phyloP scores from a whole-genome alignment of 768 basidiomycete genomes.

The Saitozyma podzolica region DNA sequence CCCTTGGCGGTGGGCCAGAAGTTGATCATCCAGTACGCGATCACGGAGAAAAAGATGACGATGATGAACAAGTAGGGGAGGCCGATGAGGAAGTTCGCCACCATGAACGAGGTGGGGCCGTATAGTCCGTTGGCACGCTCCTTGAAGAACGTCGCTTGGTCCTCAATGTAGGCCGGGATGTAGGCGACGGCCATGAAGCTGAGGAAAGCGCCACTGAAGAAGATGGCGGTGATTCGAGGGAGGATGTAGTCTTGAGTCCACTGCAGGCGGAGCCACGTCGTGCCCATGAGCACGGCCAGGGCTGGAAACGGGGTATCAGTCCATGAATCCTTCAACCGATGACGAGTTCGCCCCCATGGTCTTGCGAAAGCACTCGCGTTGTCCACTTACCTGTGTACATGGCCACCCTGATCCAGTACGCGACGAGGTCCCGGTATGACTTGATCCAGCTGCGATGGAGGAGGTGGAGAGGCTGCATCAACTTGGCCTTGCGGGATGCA shows the following conservation, averaged over 20 bases:
- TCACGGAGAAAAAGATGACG: conserved; percentile 9
- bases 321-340: too few relatives aligned
- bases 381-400: too few relatives aligned
- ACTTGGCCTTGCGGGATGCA: too few relatives aligned
- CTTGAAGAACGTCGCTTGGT: conserved; percentile 10
- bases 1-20: conserved; percentile 6
- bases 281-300: conserved; percentile 9
- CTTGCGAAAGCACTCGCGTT: too few relatives aligned
- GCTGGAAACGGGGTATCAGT: background rate
- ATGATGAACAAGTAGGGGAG: conserved; percentile 11
- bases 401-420: too few relatives aligned
- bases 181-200: conserved; percentile 12
- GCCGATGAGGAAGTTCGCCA: conserved; percentile 11
- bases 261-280: conserved; percentile 5
- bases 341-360: too few relatives aligned
- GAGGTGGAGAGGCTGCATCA: too few relatives aligned
- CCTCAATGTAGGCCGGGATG: conserved; percentile 11
- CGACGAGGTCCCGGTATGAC: too few relatives aligned
- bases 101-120: conserved; percentile 4
- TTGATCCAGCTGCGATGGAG: too few relatives aligned
- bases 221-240: conserved; percentile 8
- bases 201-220: conserved; percentile 12
- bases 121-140: conserved; percentile 11
- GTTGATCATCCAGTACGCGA: conserved; percentile 8
- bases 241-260: background rate